These are phyloP conservation scores for Asclepias syriaca DNA, from an alignment of 257 asterid genomes.

Conservation along the genomic window DNA sequence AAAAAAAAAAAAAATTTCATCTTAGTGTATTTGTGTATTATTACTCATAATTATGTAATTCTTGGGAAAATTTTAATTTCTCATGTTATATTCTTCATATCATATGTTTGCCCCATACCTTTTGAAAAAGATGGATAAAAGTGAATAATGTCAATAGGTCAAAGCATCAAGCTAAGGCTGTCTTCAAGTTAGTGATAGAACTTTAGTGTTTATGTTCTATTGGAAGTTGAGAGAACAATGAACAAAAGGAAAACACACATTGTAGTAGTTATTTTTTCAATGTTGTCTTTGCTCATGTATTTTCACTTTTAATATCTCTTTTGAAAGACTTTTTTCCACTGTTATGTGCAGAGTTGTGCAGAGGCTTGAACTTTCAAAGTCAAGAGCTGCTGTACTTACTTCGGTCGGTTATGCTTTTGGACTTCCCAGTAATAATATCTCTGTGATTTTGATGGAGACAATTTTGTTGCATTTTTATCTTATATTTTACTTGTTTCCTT, in stretches of 20 bases:
- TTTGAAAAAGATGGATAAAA: neutral
- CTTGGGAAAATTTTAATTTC: neutral
- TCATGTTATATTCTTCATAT: slow-evolving; percentile 6
- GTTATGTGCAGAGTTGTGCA: slow-evolving; percentile 72
- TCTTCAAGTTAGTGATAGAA: neutral
- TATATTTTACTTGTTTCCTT: slow-evolving; percentile 5
- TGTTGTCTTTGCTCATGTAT: neutral
- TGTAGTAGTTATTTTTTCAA: neutral
- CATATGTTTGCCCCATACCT: neutral
- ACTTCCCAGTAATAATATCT: neutral
- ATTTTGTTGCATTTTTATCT: slow-evolving; percentile 2
- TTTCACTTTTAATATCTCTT: slow-evolving; percentile 7
- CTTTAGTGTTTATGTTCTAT: neutral
- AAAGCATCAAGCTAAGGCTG: neutral
- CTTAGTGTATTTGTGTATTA: no score
- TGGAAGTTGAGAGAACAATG: neutral
- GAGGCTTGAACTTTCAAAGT: slow-evolving; percentile 87
- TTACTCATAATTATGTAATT: no score
- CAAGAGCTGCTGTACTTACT: slow-evolving; percentile 95
- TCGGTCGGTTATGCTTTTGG: slow-evolving; percentile 53
- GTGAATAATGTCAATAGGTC: neutral
- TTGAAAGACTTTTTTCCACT: neutral
- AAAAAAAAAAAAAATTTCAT: neutral
- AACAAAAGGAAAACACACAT: neutral
- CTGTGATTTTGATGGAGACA: slow-evolving; percentile 2